phyloP scores from a whole-genome alignment of 1,139 yeast genomes.

The Tardiomyces digboiensis region DNA sequence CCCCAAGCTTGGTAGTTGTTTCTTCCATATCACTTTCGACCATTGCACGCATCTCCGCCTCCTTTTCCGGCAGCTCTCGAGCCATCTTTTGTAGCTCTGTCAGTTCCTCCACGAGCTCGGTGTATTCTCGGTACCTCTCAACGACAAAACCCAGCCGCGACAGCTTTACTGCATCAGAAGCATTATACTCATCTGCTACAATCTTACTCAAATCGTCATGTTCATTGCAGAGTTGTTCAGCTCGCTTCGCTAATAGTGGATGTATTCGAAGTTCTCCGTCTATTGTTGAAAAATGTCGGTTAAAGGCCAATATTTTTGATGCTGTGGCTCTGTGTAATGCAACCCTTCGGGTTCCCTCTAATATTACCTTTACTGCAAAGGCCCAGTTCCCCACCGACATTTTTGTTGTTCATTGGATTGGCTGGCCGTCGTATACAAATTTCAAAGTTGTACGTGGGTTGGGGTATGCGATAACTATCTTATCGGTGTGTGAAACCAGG shows the following conservation, averaged over 20 bases:
- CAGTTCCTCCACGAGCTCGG: constrained; percentile 21
- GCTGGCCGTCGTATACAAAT: too few relatives aligned
- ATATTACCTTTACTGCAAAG: too few relatives aligned
- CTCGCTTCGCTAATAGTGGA: constrained; percentile 56
- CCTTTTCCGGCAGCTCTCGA: constrained; percentile 29
- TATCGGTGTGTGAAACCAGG: too few relatives aligned
- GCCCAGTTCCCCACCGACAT: too few relatives aligned
- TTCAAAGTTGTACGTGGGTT: too few relatives aligned
- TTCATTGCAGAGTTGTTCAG: constrained; percentile 44
- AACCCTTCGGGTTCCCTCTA: too few relatives aligned
- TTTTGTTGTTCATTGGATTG: too few relatives aligned
- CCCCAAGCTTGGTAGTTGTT: constrained; percentile 20
- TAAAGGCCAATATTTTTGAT: too few relatives aligned
- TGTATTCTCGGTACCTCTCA: constrained; percentile 42
- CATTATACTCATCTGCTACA: constrained; percentile 44
- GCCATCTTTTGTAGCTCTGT: constrained; percentile 28
- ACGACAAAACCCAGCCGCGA: constrained; percentile 46
- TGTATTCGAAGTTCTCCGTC: constrained; percentile 32
- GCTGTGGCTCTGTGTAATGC: too few relatives aligned
- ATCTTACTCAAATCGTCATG: constrained; percentile 38
- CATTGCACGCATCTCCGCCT: constrained; percentile 41
- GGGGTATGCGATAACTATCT: too few relatives aligned
- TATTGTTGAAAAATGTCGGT: too few relatives aligned
- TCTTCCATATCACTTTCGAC: constrained; percentile 22
- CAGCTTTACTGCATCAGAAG: constrained; percentile 45